Evolutionary conservation across 2,329 filamentous ascomycete genomes (phyloP).

Genomic region (Botryotinia narcissicola): DNA sequence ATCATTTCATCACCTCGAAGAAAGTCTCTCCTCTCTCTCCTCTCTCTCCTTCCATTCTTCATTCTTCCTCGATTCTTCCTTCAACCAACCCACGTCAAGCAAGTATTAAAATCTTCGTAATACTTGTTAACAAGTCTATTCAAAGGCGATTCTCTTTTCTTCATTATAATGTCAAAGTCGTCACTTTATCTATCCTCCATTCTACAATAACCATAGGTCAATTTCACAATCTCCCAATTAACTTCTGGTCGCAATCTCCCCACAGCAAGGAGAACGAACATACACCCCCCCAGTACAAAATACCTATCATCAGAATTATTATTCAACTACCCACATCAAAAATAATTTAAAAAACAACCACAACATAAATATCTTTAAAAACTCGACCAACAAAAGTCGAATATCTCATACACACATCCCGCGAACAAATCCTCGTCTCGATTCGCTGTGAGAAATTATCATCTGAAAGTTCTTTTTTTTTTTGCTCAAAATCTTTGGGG

Average conservation of each 20-base stretch:
- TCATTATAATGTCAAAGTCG: neutral
- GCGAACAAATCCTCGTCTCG: neutral
- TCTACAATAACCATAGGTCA: neutral
- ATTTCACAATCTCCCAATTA: neutral
- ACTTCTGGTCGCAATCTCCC: constrained; percentile 10
- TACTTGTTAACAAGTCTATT: neutral
- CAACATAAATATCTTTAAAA: neutral
- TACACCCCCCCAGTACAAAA: neutral
- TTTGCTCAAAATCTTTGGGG: neutral
- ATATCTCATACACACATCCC: neutral
- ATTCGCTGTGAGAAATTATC: constrained; percentile 18
- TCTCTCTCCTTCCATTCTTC: neutral
- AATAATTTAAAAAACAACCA: neutral
- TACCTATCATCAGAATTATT: neutral
- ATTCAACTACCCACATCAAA: neutral
- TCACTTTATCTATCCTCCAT: neutral
- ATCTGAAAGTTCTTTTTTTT: constrained; percentile 26
- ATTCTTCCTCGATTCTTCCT: neutral
- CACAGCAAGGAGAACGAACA: constrained; percentile 1
- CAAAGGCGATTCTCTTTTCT: neutral
- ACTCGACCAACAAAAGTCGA: neutral
- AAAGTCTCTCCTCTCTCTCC: constrained; percentile 2
- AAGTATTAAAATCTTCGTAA: neutral
- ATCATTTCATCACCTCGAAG: neutral
- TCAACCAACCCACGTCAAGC: neutral